These are phyloP conservation scores for Colletotrichum tabaci DNA, from an alignment of 2,329 filamentous ascomycete species.

Conservation along the genomic window DNA sequence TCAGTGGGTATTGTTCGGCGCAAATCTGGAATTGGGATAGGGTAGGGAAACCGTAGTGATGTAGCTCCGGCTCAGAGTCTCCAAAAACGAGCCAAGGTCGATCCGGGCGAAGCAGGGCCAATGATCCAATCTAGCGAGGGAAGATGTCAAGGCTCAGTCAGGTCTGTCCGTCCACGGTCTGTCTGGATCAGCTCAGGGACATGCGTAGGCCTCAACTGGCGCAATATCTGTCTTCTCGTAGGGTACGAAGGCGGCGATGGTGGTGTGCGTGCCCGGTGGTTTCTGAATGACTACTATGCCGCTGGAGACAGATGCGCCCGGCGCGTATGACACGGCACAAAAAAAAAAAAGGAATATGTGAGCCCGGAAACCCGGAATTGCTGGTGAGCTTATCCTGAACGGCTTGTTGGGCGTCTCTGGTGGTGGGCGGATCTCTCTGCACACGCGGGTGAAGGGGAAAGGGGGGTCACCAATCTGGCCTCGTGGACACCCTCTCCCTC, in stretches of 20 bases:
- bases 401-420: background rate
- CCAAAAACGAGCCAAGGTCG: slow-evolving; percentile 12
- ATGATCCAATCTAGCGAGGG: background rate
- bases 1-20: slow-evolving; percentile 28
- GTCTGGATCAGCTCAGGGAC: slow-evolving; percentile 4
- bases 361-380: background rate
- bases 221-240: slow-evolving; percentile 14
- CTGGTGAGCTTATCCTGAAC: background rate
- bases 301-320: slow-evolving; percentile 11
- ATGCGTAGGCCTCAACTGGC: slow-evolving; percentile 16
- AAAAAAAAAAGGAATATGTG: background rate
- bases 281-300: slow-evolving; percentile 4
- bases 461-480: slow-evolving; percentile 1
- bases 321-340: background rate
- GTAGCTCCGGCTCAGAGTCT: slow-evolving; percentile 5
- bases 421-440: background rate
- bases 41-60: background rate
- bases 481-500: background rate
- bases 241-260: slow-evolving; percentile 11
- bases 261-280: slow-evolving; percentile 8
- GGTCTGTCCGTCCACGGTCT: background rate
- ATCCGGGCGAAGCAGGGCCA: background rate
- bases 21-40: slow-evolving; percentile 24
- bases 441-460: background rate
- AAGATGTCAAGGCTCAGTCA: background rate